Evolutionary conservation across 768 basidiomycete species (phyloP).

Genomic region (Phaffia tasmanica): DNA sequence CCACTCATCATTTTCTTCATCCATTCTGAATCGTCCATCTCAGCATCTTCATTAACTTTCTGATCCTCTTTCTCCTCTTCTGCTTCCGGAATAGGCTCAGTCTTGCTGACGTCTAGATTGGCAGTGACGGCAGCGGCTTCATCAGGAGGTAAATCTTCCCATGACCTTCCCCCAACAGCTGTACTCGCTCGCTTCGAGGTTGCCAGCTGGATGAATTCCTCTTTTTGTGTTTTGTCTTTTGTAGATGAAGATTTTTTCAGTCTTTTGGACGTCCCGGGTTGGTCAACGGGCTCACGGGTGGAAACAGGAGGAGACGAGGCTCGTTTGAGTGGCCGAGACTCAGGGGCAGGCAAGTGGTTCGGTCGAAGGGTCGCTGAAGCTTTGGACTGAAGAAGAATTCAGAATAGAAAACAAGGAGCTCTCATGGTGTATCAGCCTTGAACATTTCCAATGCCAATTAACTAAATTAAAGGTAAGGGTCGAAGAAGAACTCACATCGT

Average conservation of each 20-base stretch:
- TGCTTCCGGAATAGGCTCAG: conserved; percentile 26
- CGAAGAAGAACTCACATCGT: conserved; percentile 38
- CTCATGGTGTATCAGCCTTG: too few species aligned
- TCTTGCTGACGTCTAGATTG: conserved; percentile 6
- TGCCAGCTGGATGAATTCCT: conserved; percentile 10
- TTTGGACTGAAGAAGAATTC: neutral
- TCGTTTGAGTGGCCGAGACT: conserved; percentile 25
- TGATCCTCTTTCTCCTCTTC: conserved; percentile 30
- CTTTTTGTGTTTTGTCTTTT: conserved; percentile 31
- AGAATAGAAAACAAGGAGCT: too few species aligned
- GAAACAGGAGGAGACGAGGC: conserved; percentile 13
- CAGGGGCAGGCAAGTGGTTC: conserved; percentile 1
- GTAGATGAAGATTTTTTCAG: conserved; percentile 32
- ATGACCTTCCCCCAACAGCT: conserved; percentile 44
- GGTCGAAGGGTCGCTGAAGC: conserved; percentile 4
- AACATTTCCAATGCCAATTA: conserved; percentile 30
- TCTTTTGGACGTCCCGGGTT: conserved; percentile 45
- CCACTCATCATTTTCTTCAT: conserved; percentile 53
- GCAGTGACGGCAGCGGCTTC: neutral
- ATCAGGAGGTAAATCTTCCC: conserved; percentile 46
- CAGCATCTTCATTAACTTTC: conserved; percentile 32
- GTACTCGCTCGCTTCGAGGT: conserved; percentile 7
- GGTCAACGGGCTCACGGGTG: conserved; percentile 14
- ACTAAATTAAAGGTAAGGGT: neutral
- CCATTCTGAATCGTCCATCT: conserved; percentile 62